Base-by-base conservation (phyloP, 2,329 filamentous ascomycete species). In the Trichoderma endophyticum region DNA sequence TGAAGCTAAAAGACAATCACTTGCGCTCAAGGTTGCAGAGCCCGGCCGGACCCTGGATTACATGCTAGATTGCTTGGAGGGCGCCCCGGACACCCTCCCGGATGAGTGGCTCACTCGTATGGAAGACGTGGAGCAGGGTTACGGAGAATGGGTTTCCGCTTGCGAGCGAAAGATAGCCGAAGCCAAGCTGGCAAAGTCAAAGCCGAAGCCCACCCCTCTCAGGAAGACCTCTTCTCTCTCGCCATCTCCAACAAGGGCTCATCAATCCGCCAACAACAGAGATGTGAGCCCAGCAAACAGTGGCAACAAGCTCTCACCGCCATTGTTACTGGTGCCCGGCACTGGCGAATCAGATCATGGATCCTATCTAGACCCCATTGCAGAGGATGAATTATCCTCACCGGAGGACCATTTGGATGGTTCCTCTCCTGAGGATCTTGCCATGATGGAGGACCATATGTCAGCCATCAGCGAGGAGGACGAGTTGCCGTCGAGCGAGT, bases 31-130 rank as follows among this genome's bases (percentile, higher is more conserved):
- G 75, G 89, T 98, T 39, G 85, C 88, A 15, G 86, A 86, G 43
- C 86, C 94, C 0, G 95, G 93, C 0, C 87, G 87, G 62, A 87
- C 90, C 51, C 85, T 98, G 73, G 96, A 99, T 80, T 89, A 87
- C 65, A 94, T 98, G 88, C 86, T 99, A 15, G 95, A 99, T 81
- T 87, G 89, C 36, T 85, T 98, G 2, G 96, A 98, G 80, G 95
- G 94, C 2, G 86, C 90, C 70, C 86, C 92, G 57, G 96, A 99
- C 77, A 93, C 92, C 0, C 84, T 99, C 11, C 96, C 96, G 0
- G 92, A 97, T 54, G 80, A 84, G 32, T 99, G 95, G 96, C 89
- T 98, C 71, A 93, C 97, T 76, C 88, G 91, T 5, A 91, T 98
- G 83, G 96, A 98, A 80, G 82, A 83, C 0, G 84, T 97, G 5